These are phyloP conservation scores for Picea mariana DNA, from an alignment of 83 land plant species.

Conservation along the genomic window DNA sequence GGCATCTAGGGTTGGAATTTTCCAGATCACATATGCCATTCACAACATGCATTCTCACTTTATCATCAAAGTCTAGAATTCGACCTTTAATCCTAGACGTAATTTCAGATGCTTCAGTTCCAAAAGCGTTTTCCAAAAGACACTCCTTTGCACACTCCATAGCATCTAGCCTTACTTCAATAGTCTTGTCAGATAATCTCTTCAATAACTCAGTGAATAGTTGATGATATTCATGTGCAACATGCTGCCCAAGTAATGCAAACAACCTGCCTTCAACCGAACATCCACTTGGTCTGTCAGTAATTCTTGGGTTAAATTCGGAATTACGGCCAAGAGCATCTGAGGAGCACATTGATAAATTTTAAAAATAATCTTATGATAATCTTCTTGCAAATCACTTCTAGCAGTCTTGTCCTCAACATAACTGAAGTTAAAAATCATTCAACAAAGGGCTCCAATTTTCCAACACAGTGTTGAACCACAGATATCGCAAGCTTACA, in stretches of 20 bases:
- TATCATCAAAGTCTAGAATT: conserved; percentile 71
- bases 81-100: conserved; percentile 59
- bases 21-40: conserved; percentile 62
- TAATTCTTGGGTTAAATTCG: conserved; percentile 76
- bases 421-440: conserved; percentile 69
- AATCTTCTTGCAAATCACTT: conserved; percentile 56
- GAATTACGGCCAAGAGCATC: conserved; percentile 78
- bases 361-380: conserved; percentile 80
- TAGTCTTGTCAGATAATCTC: conserved; percentile 75
- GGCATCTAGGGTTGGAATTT: conserved; percentile 28
- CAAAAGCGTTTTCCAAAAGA: conserved; percentile 43
- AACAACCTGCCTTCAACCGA: conserved; percentile 66
- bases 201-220: conserved; percentile 66
- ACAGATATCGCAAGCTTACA: conserved; percentile 73
- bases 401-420: conserved; percentile 49
- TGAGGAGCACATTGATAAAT: conserved; percentile 77
- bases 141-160: conserved; percentile 61
- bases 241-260: conserved; percentile 33
- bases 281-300: conserved; percentile 82
- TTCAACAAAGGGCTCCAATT: conserved; percentile 67
- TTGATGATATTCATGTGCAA: conserved; percentile 46
- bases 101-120: conserved; percentile 44
- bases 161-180: conserved; percentile 65
- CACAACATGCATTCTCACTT: conserved; percentile 66
- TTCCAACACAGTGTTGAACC: conserved; percentile 61